Percentiles rank a stretch among this genome's conserved stretches.
phyloP scores from a whole-genome alignment of 257 asterid genomes.

The Solanum stenotomum region DNA sequence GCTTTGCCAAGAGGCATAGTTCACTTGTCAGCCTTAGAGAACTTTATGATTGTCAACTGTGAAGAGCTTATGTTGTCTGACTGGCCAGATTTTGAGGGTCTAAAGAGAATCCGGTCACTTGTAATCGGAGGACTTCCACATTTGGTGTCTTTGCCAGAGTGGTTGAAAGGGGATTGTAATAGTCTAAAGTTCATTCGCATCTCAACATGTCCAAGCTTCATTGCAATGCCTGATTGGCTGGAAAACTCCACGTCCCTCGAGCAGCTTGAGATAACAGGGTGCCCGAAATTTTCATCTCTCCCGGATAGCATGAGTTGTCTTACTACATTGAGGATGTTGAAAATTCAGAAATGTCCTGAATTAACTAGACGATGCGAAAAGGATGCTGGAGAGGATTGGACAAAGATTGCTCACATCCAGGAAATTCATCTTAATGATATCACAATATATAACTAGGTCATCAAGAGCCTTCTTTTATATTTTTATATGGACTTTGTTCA shows the following conservation, averaged over 20 bases:
- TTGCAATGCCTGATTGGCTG: not conserved
- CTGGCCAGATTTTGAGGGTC: not conserved
- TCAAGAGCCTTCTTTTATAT: not conserved
- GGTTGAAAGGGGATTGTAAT: not conserved
- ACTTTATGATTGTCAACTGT: not conserved
- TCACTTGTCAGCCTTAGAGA: not conserved
- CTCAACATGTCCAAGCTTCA: not conserved
- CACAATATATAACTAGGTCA: not conserved
- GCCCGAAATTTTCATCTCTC: not conserved
- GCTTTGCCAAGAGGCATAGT: not conserved
- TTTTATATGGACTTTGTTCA: not conserved
- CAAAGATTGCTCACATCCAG: constrained; percentile 5
- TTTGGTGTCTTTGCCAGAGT: not conserved
- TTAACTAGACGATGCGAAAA: not conserved
- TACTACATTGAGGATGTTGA: not conserved
- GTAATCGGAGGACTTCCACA: constrained; percentile 2
- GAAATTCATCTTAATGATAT: constrained; percentile 1
- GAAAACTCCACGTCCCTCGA: not conserved
- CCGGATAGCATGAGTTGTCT: not conserved
- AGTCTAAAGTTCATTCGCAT: constrained; percentile 1
- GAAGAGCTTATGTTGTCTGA: not conserved
- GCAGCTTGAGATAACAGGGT: not conserved
- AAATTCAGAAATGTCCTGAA: not conserved
- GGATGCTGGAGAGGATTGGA: constrained; percentile 6
- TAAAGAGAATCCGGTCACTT: not conserved